These are phyloP conservation scores for Globisporangium megalacanthum DNA, from an alignment of 352 stramenopile species.

Conservation along the genomic window DNA sequence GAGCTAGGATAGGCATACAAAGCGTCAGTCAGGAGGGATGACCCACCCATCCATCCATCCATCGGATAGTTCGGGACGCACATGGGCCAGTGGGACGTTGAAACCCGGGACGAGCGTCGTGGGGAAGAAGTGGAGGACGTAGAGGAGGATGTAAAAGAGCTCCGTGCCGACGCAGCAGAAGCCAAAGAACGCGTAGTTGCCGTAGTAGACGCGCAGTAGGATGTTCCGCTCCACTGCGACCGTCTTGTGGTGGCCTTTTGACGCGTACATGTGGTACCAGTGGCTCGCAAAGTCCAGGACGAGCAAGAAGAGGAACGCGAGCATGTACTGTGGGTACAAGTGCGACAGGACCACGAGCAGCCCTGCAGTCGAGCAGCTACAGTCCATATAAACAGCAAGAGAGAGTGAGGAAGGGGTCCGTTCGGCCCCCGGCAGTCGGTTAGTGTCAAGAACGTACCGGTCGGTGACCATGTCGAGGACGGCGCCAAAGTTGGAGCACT, in stretches of 20 bases:
- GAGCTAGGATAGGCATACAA: slow-evolving; percentile 26
- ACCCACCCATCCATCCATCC: not conserved
- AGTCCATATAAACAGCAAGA: not conserved
- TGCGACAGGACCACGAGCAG: slow-evolving; percentile 93
- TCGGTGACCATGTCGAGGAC: slow-evolving; percentile 99
- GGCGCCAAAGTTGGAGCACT: slow-evolving; percentile 94
- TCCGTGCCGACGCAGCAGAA: slow-evolving; percentile 92
- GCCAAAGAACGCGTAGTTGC: slow-evolving; percentile 89
- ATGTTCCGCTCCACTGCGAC: slow-evolving; percentile 90
- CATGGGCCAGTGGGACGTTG: slow-evolving; percentile 51
- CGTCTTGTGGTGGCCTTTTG: slow-evolving; percentile 93
- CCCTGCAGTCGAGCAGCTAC: slow-evolving; percentile 91
- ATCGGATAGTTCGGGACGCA: slow-evolving; percentile 22
- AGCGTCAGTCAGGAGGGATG: slow-evolving; percentile 2
- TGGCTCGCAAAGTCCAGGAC: slow-evolving; percentile 97
- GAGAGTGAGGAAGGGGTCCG: not conserved
- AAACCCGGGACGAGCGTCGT: slow-evolving; percentile 47
- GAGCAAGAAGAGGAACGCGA: slow-evolving; percentile 87
- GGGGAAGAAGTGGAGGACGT: slow-evolving; percentile 84
- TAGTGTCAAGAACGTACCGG: no score
- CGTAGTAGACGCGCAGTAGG: slow-evolving; percentile 93
- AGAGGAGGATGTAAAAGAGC: slow-evolving; percentile 90
- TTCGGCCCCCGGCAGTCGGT: not conserved
- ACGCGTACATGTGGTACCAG: slow-evolving; percentile 98
- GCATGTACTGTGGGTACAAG: slow-evolving; percentile 84